Conservation (phyloP, 768 basidiomycete species). For the Pleurotus sapidus region DNA sequence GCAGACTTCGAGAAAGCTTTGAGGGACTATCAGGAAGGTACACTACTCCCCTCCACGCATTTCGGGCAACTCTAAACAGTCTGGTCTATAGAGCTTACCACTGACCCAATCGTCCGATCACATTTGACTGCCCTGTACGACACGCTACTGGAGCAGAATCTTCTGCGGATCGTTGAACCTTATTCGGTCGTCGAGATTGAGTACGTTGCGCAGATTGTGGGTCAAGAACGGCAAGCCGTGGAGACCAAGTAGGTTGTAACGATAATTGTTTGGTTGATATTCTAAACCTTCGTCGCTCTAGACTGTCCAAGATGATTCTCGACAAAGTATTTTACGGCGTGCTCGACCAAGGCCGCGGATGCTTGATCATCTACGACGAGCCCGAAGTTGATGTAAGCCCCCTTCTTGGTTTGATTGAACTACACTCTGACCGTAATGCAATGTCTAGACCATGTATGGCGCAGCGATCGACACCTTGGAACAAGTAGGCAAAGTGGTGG, state of each 20-base stretch:
- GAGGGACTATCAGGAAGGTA: slow-evolving; percentile 81
- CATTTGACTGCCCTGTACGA: slow-evolving; percentile 95
- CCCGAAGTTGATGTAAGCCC: slow-evolving; percentile 76
- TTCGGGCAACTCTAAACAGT: no score
- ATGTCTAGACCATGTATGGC: slow-evolving; percentile 74
- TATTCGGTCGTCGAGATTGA: slow-evolving; percentile 91
- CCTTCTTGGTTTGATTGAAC: not conserved
- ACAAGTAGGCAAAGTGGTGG: slow-evolving; percentile 92
- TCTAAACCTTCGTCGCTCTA: slow-evolving; percentile 23
- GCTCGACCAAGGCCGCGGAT: slow-evolving; percentile 93
- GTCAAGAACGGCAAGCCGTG: slow-evolving; percentile 84
- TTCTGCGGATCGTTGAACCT: slow-evolving; percentile 93
- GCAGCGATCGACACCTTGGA: slow-evolving; percentile 87
- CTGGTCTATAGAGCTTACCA: slow-evolving; percentile 71
- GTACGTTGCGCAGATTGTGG: slow-evolving; percentile 83
- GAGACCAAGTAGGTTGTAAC: slow-evolving; percentile 75
- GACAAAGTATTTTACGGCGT: slow-evolving; percentile 95
- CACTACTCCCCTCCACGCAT: slow-evolving; percentile 1
- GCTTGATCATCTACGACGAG: slow-evolving; percentile 87
- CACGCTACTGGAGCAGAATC: slow-evolving; percentile 92
- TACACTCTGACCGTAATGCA: slow-evolving; percentile 3
- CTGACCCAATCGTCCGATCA: slow-evolving; percentile 92
- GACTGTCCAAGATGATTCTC: slow-evolving; percentile 96
- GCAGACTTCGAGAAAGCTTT: slow-evolving; percentile 87
- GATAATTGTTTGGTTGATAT: not conserved